Evolutionary conservation across 352 stramenopile genomes (phyloP).

Genomic region (Blastocystis sp.): DNA sequence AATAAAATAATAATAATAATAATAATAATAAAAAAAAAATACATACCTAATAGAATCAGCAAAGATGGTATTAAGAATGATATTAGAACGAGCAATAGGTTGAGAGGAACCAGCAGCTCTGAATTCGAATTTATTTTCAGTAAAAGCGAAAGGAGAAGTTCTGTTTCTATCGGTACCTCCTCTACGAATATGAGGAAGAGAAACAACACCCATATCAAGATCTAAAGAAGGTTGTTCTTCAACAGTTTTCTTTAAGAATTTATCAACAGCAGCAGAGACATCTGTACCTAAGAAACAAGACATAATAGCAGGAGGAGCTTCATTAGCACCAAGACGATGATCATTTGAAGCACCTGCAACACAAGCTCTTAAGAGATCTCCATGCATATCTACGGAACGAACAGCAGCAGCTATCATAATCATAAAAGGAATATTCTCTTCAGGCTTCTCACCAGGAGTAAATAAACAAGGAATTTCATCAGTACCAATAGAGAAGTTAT

Average conservation of each 20-base stretch:
- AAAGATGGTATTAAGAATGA: constrained; percentile 59
- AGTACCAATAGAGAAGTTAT: constrained; percentile 61
- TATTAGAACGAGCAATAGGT: constrained; percentile 58
- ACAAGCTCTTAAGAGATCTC: constrained; percentile 57
- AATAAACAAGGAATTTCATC: constrained; percentile 53
- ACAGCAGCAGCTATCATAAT: constrained; percentile 57
- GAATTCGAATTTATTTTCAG: constrained; percentile 62
- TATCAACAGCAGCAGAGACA: constrained; percentile 53
- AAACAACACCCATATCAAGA: constrained; percentile 21
- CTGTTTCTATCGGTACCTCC: constrained; percentile 57
- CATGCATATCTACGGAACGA: constrained; percentile 55
- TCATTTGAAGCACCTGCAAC: constrained; percentile 60
- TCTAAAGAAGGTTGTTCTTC: constrained; percentile 40
- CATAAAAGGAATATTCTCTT: constrained; percentile 49
- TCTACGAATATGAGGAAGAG: constrained; percentile 30
- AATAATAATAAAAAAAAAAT: no score
- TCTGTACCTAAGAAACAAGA: constrained; percentile 60
- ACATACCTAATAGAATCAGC: constrained; percentile 62
- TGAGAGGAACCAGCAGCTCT: constrained; percentile 59
- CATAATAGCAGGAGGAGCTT: constrained; percentile 62
- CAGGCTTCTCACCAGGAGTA: constrained; percentile 46
- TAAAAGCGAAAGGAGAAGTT: constrained; percentile 65
- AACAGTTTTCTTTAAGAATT: constrained; percentile 49
- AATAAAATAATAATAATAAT: no score
- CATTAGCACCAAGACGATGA: constrained; percentile 60